Evolutionary conservation across 495 filamentous ascomycete genomes (phyloP), one percentile per base, ranked within the genome.

Genomic region (Sphaerosporella brunnea): DNA sequence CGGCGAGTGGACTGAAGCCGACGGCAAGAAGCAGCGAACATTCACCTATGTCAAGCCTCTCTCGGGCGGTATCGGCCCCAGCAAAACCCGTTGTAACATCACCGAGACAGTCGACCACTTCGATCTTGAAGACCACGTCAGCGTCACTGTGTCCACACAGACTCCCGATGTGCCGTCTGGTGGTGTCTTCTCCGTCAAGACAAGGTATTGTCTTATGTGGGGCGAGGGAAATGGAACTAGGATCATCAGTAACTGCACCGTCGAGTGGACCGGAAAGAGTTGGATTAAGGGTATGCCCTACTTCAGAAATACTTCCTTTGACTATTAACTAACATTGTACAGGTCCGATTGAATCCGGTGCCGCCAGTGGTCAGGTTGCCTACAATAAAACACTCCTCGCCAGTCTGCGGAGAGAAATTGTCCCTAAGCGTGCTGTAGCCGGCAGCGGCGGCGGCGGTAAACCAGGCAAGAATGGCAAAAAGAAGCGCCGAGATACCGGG

Each of bases 231-330:
- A 92, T 53, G 66, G 77, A 20, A 99, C 92, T 0, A 73, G 83
- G 25, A 65, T 99, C 23, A 69, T 87, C 21, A 76, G 84, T 63
- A 93, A 77, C 48, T 94, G 83, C 63, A 78, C 78, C 0, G 82
- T 96, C 40, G 90, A 96, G 58, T 99, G 90, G 90, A 76, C 80
- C 0, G 87, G 90, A 46, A 99, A 99, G 69, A 93, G 84, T 66
- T 99, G 92, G 90, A 62, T 96, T 32, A 96, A 93, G 68, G 84
- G 88, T 94, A 73, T 59, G 66, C 21, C 25, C 51, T 30, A 38
- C 47, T 40, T 37, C 18, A 5, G 4, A 9, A 18, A 9, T 37
- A 4, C 35, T 5, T 9, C 35, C 15, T 9, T 18, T 43, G 26
- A 49, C 18, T 39, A 48, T 37, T 4, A 66, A 39, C 25, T 4